A percentile compares a stretch with the other conserved stretches of the same genome.
phyloP scores from a whole-genome alignment of 176 grass and related monocot species.

The Saccharum officinarum region DNA sequence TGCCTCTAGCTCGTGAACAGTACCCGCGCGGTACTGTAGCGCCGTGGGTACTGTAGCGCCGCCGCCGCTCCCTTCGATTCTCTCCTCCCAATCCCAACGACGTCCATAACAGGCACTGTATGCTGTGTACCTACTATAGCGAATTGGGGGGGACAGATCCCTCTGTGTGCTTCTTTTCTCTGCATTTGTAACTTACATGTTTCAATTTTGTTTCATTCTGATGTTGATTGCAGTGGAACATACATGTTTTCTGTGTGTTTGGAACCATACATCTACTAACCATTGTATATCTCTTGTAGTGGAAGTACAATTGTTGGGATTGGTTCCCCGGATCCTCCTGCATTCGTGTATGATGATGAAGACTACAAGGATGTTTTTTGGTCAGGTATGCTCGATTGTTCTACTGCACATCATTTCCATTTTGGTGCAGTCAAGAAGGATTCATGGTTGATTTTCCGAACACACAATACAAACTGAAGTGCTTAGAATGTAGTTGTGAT shows the following conservation, averaged over 20 bases:
- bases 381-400: conserved; percentile 65
- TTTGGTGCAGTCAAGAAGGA: neutral
- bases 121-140: neutral
- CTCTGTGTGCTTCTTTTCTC: neutral
- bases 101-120: no score
- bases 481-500: neutral
- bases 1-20: no score
- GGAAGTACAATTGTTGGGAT: conserved; percentile 95
- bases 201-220: neutral
- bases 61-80: no score
- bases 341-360: conserved; percentile 87
- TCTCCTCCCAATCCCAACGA: no score
- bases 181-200: neutral
- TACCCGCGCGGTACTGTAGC: no score
- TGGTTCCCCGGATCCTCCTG: conserved; percentile 87
- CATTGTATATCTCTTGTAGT: conserved; percentile 48
- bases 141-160: neutral
- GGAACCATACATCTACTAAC: neutral
- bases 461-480: neutral
- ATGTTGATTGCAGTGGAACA: neutral
- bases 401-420: neutral
- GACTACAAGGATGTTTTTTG: conserved; percentile 96
- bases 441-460: neutral
- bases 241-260: neutral
- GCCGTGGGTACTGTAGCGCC: no score